Evolutionary conservation across 106 monocot genomes (phyloP), one percentile per base, ranked within the genome.

Genomic region (Allium cepa): DNA sequence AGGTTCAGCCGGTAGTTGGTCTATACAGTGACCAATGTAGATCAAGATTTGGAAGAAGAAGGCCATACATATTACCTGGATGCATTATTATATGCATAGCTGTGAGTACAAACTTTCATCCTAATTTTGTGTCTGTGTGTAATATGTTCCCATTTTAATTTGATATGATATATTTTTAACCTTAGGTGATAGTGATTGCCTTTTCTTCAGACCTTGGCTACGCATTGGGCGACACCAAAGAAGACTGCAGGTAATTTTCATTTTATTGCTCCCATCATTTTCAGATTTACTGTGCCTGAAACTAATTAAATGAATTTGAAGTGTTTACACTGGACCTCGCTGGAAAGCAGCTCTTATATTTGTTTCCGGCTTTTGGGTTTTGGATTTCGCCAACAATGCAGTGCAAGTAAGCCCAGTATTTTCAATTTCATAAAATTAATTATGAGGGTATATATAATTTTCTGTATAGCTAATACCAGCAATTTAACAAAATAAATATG

Each of bases 361-460:
- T 80, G 80, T 87, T 28, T 73, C 77, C 67, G 87, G 87, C 11
- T 87, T 87, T 66, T 87, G 87, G 87, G 69, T 87, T 53, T 75
- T 87, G 64, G 87, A 87, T 78, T 83, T 87, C 66, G 77, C 87
- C 26, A 87, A 87, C 69, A 87, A 87, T 67, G 83, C 87, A 69
- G 87, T 87, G 4, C 87, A 87, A 70, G 36, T 36, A 36, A 36
- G 36, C 36, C 5, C 36, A 36, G 3, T 36, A 5, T 36, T 36
- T 36, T 36, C 36, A 36, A 5, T 5, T 36, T 36, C 36, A 36
- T 36, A 4, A 36, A 3, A 36, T 3, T 36, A 4, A 36, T 5
- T 36, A 36, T 5, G 36, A 36, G 4, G 0, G 3, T 36, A 36
- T 36, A 5, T 36, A 5, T 36, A 36, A 5, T 36, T 5, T 36